phyloP scores from a whole-genome alignment of 805 yeast genomes.

The Metschnikowia arizonensis region DNA sequence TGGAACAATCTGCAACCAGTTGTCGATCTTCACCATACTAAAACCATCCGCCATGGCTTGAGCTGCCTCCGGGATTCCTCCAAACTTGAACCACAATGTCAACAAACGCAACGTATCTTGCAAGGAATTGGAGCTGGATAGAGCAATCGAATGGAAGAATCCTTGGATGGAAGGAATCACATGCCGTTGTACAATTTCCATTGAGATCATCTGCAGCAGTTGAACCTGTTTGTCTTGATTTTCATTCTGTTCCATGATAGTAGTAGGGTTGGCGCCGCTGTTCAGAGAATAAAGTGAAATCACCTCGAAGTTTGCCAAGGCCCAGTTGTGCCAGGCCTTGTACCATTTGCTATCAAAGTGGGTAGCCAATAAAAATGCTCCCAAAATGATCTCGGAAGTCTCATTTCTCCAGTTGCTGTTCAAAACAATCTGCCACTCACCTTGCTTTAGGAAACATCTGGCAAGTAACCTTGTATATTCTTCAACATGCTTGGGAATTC shows the following conservation, averaged over 20 bases:
- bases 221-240: constrained; percentile 12
- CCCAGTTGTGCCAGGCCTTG: constrained; percentile 99
- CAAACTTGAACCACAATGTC: constrained; percentile 94
- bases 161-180: constrained; percentile 96
- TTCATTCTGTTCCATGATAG: constrained; percentile 29
- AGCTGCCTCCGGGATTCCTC: constrained; percentile 89
- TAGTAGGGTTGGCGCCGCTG: constrained; percentile 14
- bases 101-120: constrained; percentile 89
- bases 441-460: constrained; percentile 93
- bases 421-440: constrained; percentile 93
- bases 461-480: constrained; percentile 84
- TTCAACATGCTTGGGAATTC: constrained; percentile 69
- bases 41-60: constrained; percentile 89
- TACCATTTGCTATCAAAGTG: constrained; percentile 93
- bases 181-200: constrained; percentile 71
- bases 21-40: constrained; percentile 80
- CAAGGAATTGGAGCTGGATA: constrained; percentile 79
- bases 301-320: constrained; percentile 94
- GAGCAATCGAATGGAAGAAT: constrained; percentile 88
- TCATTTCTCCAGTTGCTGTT: constrained; percentile 77
- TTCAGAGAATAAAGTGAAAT: constrained; percentile 55
- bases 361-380: constrained; percentile 89
- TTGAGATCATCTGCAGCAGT: constrained; percentile 23
- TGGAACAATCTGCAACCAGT: constrained; percentile 94
- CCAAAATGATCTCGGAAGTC: constrained; percentile 75